Percentiles rank a stretch among this genome's conserved stretches.
phyloP scores from a whole-genome alignment of 345 rosid genomes.

The Durio zibethinus region DNA sequence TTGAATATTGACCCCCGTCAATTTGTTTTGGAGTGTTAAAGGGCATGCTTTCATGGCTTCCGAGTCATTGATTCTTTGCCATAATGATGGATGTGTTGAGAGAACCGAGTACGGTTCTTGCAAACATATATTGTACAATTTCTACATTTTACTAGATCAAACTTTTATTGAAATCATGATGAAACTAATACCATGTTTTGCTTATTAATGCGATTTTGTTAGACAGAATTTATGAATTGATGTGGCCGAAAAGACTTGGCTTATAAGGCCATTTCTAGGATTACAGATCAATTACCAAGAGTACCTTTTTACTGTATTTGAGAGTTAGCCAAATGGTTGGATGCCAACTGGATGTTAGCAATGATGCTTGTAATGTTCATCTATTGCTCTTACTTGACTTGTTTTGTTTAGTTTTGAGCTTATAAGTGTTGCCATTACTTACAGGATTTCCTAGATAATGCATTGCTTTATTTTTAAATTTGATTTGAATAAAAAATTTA shows the following conservation, averaged over 20 bases:
- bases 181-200: background rate
- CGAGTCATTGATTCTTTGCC: background rate
- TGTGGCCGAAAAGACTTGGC: background rate
- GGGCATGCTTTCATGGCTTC: slow-evolving; percentile 13
- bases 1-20: slow-evolving; percentile 17
- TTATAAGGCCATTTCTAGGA: background rate
- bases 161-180: background rate
- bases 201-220: background rate
- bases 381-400: background rate
- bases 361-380: background rate
- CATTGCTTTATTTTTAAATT: too few species aligned
- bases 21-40: slow-evolving; percentile 22
- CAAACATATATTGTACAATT: background rate
- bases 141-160: background rate
- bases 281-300: background rate
- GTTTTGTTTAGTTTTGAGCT: background rate
- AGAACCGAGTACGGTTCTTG: background rate
- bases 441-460: background rate
- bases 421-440: background rate
- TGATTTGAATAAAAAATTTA: too few species aligned
- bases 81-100: background rate
- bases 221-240: background rate
- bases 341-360: background rate
- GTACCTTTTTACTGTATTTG: background rate
- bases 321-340: background rate